Percentiles rank a stretch among this genome's conserved stretches.
phyloP scores from a whole-genome alignment of 2,329 filamentous ascomycete species.

The Ceratocystis eucalypticola region DNA sequence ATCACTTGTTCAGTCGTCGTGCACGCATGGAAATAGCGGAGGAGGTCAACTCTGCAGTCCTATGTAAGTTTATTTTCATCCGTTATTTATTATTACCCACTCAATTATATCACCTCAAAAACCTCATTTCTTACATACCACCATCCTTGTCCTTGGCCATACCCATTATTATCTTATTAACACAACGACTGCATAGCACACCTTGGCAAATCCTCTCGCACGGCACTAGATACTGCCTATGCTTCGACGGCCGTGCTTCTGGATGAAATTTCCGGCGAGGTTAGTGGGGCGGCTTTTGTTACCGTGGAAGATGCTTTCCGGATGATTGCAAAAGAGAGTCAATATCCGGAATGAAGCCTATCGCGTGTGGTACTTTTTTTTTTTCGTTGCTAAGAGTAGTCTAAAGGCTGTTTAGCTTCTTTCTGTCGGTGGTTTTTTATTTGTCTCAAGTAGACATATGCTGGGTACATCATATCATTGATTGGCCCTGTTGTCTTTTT shows the following conservation, averaged over 20 bases:
- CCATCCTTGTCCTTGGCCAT: not conserved
- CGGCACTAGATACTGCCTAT: constrained; percentile 71
- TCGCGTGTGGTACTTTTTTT: not conserved
- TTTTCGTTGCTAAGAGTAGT: no score
- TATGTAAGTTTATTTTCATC: constrained; percentile 46
- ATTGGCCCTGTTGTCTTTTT: not conserved
- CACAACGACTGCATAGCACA: constrained; percentile 46
- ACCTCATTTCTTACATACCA: not conserved
- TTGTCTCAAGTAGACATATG: no score
- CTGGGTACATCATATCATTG: not conserved
- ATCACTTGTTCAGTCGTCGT: constrained; percentile 61
- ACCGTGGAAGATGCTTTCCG: constrained; percentile 5
- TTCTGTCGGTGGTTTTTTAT: no score
- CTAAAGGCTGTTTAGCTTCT: no score
- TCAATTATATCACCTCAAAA: no score
- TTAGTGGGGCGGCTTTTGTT: constrained; percentile 71
- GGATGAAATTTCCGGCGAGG: constrained; percentile 66
- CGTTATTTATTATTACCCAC: not conserved
- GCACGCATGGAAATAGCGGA: constrained; percentile 73
- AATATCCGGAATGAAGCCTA: not conserved
- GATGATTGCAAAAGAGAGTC: not conserved
- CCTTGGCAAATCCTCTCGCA: constrained; percentile 75
- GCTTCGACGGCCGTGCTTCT: constrained; percentile 77
- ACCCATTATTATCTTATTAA: not conserved
- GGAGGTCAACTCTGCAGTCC: constrained; percentile 83